Evolutionary conservation across 78 protist genomes (phyloP), one percentile per base, ranked within the genome.

Genomic region (Diacronema lutheri): DNA sequence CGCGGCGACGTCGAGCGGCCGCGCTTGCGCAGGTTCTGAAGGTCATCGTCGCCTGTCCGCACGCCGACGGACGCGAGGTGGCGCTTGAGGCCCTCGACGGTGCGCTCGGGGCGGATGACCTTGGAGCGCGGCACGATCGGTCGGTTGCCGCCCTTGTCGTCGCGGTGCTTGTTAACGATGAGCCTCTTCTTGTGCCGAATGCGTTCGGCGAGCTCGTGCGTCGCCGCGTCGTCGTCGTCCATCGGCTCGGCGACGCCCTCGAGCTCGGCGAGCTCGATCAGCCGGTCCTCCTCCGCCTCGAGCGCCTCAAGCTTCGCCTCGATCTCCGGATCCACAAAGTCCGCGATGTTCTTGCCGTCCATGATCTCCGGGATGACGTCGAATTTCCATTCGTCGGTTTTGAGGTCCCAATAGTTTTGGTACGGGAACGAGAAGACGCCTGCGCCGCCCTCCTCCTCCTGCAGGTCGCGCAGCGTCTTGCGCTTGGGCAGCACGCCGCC

Each of bases 311-410:
- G 90, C 29, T 72, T 20, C 35, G 9, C 77, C 50, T 81, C 73
- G 83, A 97, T 96, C 29, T 98, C 99, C 2, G 99, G 99, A 83
- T 97, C 99, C 81, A 98, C 55, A 57, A 89, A 97, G 84, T 98
- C 99, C 7, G 93, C 89, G 72, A 98, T 92, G 89, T 97, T 97
- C 88, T 81, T 86, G 65, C 99, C 99, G 89, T 99, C 96, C 87
- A 96, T 77, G 61, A 99, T 96, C 83, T 99, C 99, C 14, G 99
- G 99, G 58, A 98, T 90, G 35, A 58, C 81, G 89, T 99, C 99
- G 72, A 92, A 85, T 44, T 62, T 82, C 99, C 99, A 97, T 50
- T 93, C 96, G 4, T 56, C 50, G 50, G 6, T 21, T 35, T 41
- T 37, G 38, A 71, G 79, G 21, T 37, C 33, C 79, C 79, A 71